Percentiles rank a stretch among this genome's conserved stretches.
phyloP scores from a whole-genome alignment of 202 grass and related monocot species.

The Cymbopogon flexuosus region DNA sequence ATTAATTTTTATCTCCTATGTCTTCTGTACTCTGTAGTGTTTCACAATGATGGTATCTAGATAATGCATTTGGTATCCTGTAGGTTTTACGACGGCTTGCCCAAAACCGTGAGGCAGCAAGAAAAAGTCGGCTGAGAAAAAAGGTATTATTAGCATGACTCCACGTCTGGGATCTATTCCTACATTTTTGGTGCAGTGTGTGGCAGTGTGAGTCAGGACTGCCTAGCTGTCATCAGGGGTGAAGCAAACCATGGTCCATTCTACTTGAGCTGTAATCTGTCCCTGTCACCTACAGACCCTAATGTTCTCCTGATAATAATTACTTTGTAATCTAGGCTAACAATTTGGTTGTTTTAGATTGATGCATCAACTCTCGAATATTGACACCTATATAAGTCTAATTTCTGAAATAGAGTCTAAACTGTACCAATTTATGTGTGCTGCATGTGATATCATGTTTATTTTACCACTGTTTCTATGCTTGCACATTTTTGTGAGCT shows the following conservation, averaged over 20 bases:
- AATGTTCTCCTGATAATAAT: not conserved
- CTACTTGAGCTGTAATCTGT: not conserved
- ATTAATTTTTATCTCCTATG: conserved; percentile 17
- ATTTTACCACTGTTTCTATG: not conserved
- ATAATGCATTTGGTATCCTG: conserved; percentile 27
- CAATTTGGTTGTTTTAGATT: not conserved
- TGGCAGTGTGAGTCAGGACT: not conserved
- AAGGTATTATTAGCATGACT: conserved; percentile 44
- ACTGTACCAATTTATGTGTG: not conserved
- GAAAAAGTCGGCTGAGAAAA: conserved; percentile 82
- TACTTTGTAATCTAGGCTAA: not conserved
- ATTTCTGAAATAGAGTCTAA: not conserved
- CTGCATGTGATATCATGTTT: not conserved
- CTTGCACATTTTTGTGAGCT: not conserved
- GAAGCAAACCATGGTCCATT: not conserved
- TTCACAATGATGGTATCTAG: conserved; percentile 25
- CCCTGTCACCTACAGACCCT: not conserved
- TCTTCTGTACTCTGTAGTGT: not conserved
- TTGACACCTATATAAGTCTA: not conserved
- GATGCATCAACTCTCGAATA: not conserved
- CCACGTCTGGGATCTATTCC: conserved; percentile 1
- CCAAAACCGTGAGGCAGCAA: conserved; percentile 90
- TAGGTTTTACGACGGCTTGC: conserved; percentile 89
- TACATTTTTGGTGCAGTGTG: conserved; percentile 9
- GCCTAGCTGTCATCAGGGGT: not conserved